Base-by-base conservation (phyloP, 345 rosid species). In the Boechera stricta region DNA sequence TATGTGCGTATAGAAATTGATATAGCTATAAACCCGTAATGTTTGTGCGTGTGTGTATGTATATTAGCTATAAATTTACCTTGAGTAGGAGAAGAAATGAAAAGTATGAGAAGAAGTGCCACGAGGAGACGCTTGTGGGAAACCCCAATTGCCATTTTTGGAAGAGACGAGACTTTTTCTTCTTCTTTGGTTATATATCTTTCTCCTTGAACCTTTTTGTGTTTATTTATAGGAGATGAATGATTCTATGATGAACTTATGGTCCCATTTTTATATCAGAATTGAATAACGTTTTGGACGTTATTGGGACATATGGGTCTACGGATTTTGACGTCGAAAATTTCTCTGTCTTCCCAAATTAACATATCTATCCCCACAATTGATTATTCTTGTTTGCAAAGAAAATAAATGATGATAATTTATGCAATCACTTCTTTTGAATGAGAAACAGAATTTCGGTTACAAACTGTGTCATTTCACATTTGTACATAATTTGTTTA, bases 91-190 rank as follows among this genome's bases (percentile, higher is more conserved):
- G 65, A 67, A 33, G 38, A 79, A 36, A 73, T 38, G 47, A 73
- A 52, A 60, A 79, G 28, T n/a, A 79, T 45, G 70, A 79, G 65
- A 73, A 79, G 74, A 67, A 79, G 11, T 60, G 77, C 48, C 1
- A 73, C 35, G 56, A 67, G 59, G 59, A 79, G 56, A 73, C 54
- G 54, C 74, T 67, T 79, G 74, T 68, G 9, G 47, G 74, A 73
- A 79, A 53, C 78, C 82, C 82, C 73, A 79, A 61, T 54, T 60
- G 75, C 74, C 82, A 79, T 79, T 67, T 78, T 61, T 41, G 48
- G 69, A 59, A 54, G 74, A 77, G 56, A 48, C 61, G 35, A 39
- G 42, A 39, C 42, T 39, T 39, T 59, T 52, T 13, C 16, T 10
- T 33, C 64, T 11, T 31, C n/a, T 59, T 38, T 64, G 39, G 55